Evolutionary conservation across 345 rosid genomes (phyloP).

Genomic region (Heritiera littoralis): DNA sequence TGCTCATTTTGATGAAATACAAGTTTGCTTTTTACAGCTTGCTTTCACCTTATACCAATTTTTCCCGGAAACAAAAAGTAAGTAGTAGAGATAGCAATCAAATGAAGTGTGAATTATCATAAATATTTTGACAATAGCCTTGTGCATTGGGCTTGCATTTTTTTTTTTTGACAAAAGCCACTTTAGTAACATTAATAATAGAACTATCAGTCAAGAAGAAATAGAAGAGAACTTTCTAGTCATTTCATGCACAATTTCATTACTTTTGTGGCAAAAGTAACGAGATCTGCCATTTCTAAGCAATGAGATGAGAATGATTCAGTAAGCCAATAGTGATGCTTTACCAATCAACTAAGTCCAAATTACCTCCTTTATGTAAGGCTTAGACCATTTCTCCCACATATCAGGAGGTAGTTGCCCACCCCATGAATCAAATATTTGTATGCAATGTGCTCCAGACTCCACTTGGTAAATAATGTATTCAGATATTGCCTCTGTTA

Average conservation of each 20-base stretch:
- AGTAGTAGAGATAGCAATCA: background rate
- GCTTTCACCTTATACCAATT: background rate
- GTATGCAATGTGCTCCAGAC: slow-evolving; percentile 90
- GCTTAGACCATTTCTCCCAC: slow-evolving; percentile 94
- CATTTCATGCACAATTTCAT: background rate
- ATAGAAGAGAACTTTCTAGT: background rate
- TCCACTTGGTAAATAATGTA: slow-evolving; percentile 83
- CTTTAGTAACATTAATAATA: background rate
- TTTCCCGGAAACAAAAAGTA: background rate
- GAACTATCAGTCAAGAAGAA: background rate
- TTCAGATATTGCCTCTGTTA: slow-evolving; percentile 73
- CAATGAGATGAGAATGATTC: background rate
- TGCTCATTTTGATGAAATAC: background rate
- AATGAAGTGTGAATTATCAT: background rate
- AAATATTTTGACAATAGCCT: background rate
- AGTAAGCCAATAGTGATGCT: background rate
- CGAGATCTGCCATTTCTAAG: background rate
- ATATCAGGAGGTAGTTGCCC: slow-evolving; percentile 89
- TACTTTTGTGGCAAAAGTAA: background rate
- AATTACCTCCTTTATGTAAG: slow-evolving; percentile 76
- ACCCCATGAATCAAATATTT: slow-evolving; percentile 97
- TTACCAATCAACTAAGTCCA: slow-evolving; percentile 7
- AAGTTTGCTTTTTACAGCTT: background rate
- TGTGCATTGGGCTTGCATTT: too few species aligned
- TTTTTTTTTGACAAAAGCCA: background rate